These are phyloP conservation scores for Penicillium dipodomyicola DNA, from an alignment of 495 filamentous ascomycete genomes.

Conservation along the genomic window DNA sequence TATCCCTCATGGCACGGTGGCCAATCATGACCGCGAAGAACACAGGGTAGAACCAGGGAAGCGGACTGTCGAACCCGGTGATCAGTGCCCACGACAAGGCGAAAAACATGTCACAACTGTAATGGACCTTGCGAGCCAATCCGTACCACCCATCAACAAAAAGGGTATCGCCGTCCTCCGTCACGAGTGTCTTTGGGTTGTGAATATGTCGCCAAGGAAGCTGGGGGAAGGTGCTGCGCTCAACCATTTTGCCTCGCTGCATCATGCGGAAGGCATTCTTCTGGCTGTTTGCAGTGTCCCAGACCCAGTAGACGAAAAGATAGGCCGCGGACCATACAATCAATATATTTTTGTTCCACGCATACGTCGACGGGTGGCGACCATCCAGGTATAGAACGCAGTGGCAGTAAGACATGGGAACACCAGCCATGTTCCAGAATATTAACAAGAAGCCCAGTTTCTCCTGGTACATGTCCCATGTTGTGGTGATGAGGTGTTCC, in stretches of 20 bases:
- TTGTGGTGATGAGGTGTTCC: constrained; percentile 84
- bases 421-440: constrained; percentile 98
- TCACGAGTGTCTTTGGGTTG: constrained; percentile 76
- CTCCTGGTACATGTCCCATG: constrained; percentile 94
- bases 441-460: constrained; percentile 99
- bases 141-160: constrained; percentile 88
- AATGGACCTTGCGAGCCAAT: constrained; percentile 87
- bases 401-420: constrained; percentile 94
- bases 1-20: constrained; percentile 77
- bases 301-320: constrained; percentile 84
- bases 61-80: constrained; percentile 53
- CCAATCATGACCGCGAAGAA: constrained; percentile 9
- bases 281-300: constrained; percentile 86
- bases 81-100: constrained; percentile 61
- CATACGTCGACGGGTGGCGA: constrained; percentile 75
- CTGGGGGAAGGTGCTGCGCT: constrained; percentile 83
- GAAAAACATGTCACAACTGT: constrained; percentile 83
- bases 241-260: constrained; percentile 67
- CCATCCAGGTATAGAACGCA: constrained; percentile 88
- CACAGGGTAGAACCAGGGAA: constrained; percentile 8
- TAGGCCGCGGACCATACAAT: constrained; percentile 63
- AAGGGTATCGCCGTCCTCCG: constrained; percentile 69
- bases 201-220: constrained; percentile 75
- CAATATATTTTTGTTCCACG: constrained; percentile 64
- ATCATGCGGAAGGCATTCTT: constrained; percentile 87